These are phyloP conservation scores for Oldenlandia corymbosa DNA, from an alignment of 257 asterid species.

Conservation along the genomic window DNA sequence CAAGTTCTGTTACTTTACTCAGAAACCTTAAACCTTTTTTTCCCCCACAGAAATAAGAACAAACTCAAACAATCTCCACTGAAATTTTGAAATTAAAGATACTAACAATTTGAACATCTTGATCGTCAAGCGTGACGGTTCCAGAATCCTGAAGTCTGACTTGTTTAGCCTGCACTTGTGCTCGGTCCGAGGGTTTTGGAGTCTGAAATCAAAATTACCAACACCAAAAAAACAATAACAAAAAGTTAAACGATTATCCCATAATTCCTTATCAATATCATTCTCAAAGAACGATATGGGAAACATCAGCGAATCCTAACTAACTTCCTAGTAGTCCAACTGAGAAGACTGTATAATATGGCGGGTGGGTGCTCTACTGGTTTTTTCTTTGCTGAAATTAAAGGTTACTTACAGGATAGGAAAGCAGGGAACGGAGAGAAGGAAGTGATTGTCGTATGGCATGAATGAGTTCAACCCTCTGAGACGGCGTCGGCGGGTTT, in stretches of 20 bases:
- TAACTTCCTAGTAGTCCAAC: background rate
- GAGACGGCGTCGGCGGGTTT: constrained; percentile 69
- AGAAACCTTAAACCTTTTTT: too few relatives aligned
- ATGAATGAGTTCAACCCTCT: constrained; percentile 76
- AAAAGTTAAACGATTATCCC: too few relatives aligned
- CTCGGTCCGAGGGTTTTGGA: constrained; percentile 80
- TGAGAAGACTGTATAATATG: background rate
- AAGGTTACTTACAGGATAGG: constrained; percentile 53
- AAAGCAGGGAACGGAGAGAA: constrained; percentile 56
- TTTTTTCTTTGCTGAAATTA: background rate
- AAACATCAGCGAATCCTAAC: too few relatives aligned
- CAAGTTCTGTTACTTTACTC: too few relatives aligned
- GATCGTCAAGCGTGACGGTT: constrained; percentile 78
- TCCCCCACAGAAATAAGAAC: too few relatives aligned
- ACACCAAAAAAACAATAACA: background rate
- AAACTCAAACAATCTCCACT: too few relatives aligned
- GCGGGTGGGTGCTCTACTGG: background rate
- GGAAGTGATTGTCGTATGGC: constrained; percentile 71
- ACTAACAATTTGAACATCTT: constrained; percentile 84
- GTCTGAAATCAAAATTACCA: constrained; percentile 31
- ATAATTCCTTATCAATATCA: too few relatives aligned
- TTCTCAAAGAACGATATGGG: too few relatives aligned
- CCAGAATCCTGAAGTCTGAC: constrained; percentile 74
- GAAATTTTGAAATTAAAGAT: too few relatives aligned
- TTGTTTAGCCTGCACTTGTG: constrained; percentile 77